phyloP scores from a whole-genome alignment of 2,329 filamentous ascomycete genomes.

The Fusarium sambucinum region DNA sequence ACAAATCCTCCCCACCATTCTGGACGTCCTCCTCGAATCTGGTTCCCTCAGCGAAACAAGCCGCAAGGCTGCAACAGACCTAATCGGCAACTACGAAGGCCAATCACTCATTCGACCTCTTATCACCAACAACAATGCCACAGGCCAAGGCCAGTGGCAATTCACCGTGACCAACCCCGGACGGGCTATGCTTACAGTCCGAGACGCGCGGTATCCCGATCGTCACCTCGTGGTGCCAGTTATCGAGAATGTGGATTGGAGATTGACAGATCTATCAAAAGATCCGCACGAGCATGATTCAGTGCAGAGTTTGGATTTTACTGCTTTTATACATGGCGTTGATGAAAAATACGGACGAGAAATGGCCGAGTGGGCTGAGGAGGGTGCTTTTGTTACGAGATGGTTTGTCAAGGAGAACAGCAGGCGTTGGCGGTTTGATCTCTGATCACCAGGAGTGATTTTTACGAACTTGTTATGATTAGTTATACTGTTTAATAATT shows the following conservation, averaged over 20 bases:
- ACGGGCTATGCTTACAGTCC: constrained; percentile 51
- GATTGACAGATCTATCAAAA: constrained; percentile 45
- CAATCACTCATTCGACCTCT: constrained; percentile 50
- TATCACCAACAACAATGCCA: constrained; percentile 11
- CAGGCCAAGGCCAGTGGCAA: constrained; percentile 50
- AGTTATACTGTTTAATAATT: constrained; percentile 27
- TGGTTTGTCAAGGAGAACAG: constrained; percentile 55
- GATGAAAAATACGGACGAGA: constrained; percentile 45
- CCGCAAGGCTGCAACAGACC: constrained; percentile 39
- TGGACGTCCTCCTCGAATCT: constrained; percentile 51
- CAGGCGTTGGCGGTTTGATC: constrained; percentile 51
- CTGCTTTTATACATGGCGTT: constrained; percentile 42
- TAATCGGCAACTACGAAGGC: constrained; percentile 51
- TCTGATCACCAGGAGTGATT: constrained; percentile 30
- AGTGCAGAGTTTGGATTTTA: constrained; percentile 47
- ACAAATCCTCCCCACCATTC: constrained; percentile 51
- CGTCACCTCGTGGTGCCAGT: constrained; percentile 51
- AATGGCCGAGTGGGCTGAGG: constrained; percentile 50
- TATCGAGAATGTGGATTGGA: constrained; percentile 51
- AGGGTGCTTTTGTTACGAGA: constrained; percentile 50
- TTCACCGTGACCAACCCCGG: constrained; percentile 53
- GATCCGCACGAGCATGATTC: constrained; percentile 48
- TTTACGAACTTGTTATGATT: constrained; percentile 19
- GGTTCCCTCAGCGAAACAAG: constrained; percentile 45
- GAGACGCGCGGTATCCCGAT: constrained; percentile 49